These are phyloP conservation scores for Boletus tomentosulus DNA, from an alignment of 768 basidiomycete genomes.

Conservation along the genomic window DNA sequence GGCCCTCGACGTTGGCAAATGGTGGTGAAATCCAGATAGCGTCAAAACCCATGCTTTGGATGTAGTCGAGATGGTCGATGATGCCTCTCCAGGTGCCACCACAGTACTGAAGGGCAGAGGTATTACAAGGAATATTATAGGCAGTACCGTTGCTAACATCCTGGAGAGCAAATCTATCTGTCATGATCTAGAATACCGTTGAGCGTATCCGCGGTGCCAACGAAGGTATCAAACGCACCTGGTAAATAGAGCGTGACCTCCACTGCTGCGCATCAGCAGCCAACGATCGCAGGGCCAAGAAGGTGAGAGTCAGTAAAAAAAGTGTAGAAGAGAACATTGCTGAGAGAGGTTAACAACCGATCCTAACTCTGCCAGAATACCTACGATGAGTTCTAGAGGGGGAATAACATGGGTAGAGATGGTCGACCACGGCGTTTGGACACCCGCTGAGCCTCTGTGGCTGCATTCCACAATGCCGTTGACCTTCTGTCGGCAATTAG, in stretches of 20 bases:
- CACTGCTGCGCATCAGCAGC: constrained; percentile 45
- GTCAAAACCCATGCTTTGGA: constrained; percentile 59
- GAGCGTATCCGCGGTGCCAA: background rate
- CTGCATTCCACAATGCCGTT: constrained; percentile 23
- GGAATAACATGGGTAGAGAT: constrained; percentile 2
- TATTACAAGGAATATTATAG: constrained; percentile 41
- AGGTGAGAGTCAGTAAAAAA: constrained; percentile 4
- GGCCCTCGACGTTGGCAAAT: constrained; percentile 44
- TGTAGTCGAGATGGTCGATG: constrained; percentile 55
- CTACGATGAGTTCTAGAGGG: constrained; percentile 1
- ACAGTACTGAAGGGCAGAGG: constrained; percentile 46
- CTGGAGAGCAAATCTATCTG: constrained; percentile 58
- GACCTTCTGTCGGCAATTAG: constrained; percentile 20
- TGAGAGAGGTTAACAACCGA: background rate
- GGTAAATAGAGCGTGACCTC: constrained; percentile 54
- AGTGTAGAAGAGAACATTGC: constrained; percentile 11
- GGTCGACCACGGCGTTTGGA: background rate
- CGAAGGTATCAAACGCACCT: constrained; percentile 28
- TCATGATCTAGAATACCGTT: constrained; percentile 37
- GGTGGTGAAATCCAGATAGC: constrained; percentile 58
- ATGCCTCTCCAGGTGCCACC: constrained; percentile 56
- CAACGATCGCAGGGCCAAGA: constrained; percentile 8
- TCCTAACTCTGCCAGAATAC: constrained; percentile 3
- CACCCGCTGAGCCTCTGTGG: background rate
- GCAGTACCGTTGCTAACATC: constrained; percentile 26